Evolutionary conservation across 2,329 filamentous ascomycete species (phyloP), one percentile per base, ranked within the genome.

Genomic region (Exserohilum turcica): DNA sequence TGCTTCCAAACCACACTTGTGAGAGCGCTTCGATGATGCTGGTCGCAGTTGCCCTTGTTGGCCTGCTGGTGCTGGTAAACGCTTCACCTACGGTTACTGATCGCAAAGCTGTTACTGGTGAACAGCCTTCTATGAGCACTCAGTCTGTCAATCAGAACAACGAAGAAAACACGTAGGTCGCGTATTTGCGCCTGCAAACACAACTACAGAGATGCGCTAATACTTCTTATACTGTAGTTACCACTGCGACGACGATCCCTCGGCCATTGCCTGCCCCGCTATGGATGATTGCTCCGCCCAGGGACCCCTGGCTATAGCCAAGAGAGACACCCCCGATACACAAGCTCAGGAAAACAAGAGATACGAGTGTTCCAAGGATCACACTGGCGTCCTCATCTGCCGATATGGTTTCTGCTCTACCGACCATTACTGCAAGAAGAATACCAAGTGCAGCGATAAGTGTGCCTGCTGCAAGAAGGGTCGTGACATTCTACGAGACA

Each of bases 381-480:
- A 31, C 16, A 46, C 48, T 3, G 52, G 54, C n/a, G 52, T 56
- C 10, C 33, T 56, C 29, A 44, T 53, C 10, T 61, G 57, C 32
- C 35, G 35, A n/a, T 52, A 52, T 16, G 57, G 59, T 10, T 60
- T 62, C 43, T 62, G 57, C 40, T 40, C 37, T 9, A 52, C 48
- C 6, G 59, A 56, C 5, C 42, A 46, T 16, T 60, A 56, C 33
- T 61, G 57, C 49, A 47, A 44, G 10, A 43, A 29, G 48, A 48
- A 43, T 2, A 42, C 31, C 13, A 44, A 35, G n/a, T 60, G 59
- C 37, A 46, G 28, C 28, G 47, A 60, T n/a, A 33, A 49, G 3
- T 62, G 59, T 35, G 29, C 8, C 12, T 62, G 59, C 37, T 62
- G 57, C 42, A 52, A 47, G 43, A 54, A 52, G 40, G 10, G 32